Evolutionary conservation across 495 filamentous ascomycete species (phyloP), one percentile per base, ranked within the genome.

Genomic region (Zalerion maritima): DNA sequence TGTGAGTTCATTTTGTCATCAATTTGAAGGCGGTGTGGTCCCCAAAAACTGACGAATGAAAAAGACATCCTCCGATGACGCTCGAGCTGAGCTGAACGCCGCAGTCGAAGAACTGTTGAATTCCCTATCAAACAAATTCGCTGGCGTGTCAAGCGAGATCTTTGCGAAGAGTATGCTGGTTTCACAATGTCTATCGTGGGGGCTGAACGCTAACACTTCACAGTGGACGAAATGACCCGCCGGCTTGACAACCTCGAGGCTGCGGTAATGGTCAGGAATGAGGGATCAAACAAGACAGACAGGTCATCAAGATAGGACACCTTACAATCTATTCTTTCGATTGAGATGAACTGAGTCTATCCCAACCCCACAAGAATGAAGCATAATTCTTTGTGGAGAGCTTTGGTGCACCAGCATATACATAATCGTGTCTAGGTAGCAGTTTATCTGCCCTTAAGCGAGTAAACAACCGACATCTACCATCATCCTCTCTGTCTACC

Each of bases 171-270:
- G 85, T 92, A 57, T 26, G 6, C n/a, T 24, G 22, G 10, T 32
- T 19, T 31, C 14, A 11, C 14, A 29, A 10, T 21, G 14, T 27
- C 16, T 20, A 10, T 15, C 21, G 13, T 18, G 7, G 25, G 15
- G 14, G n/a, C 18, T 32, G 19, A 23, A 16, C 21, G 20, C 24
- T 41, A 15, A 36, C 23, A 18, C 6, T 20, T 3, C 21, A 18
- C 38, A 94, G 85, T 96, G 75, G 87, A 96, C 43, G 89, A 94
- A 32, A 94, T 96, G 87, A 76, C 82, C 8, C 65, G 76, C 35
- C 77, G 87, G 11, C 55, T 96, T 3, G 87, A 96, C 47, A 81
- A 77, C 28, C 69, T 96, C 19, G 87, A 96, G 52, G 64, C 78
- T 23, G 75, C 76, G 11, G 54, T 86, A 18, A 61, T 68, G 41